Evolutionary conservation across 371 early-diverging fungal species (phyloP).

Genomic region (Thermomucor indicae-seudaticae): DNA sequence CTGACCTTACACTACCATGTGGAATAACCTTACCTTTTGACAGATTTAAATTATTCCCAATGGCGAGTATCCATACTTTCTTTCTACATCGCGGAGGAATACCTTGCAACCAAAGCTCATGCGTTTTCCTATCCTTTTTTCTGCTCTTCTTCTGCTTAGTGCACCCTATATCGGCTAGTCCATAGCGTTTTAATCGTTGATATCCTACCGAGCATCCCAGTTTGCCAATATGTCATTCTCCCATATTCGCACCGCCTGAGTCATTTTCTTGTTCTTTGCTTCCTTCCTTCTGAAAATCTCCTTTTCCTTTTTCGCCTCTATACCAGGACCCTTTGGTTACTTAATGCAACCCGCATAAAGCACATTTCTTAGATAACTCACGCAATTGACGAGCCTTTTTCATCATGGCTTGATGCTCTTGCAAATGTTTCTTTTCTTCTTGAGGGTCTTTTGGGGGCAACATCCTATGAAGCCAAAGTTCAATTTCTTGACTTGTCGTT

Average conservation of each 20-base stretch:
- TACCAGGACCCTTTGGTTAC: background rate
- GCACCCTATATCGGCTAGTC: background rate
- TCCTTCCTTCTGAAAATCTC: slow-evolving; percentile 18
- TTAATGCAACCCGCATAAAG: background rate
- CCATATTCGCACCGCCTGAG: slow-evolving; percentile 29
- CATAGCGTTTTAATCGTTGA: background rate
- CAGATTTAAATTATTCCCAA: slow-evolving; percentile 35
- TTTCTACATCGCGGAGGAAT: slow-evolving; percentile 45
- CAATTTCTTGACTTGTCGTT: background rate
- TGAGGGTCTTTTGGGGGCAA: slow-evolving; percentile 45
- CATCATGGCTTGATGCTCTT: slow-evolving; percentile 49
- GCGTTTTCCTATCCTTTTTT: slow-evolving; percentile 22
- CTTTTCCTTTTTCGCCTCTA: slow-evolving; percentile 35
- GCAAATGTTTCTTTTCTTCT: slow-evolving; percentile 48
- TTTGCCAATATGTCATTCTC: slow-evolving; percentile 41
- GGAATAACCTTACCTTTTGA: slow-evolving; percentile 36
- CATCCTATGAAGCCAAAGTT: slow-evolving; percentile 18
- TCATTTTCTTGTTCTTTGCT: slow-evolving; percentile 17
- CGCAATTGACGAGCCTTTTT: slow-evolving; percentile 39
- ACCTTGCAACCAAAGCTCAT: slow-evolving; percentile 39
- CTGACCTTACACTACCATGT: background rate
- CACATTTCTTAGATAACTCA: background rate
- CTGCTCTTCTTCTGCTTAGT: slow-evolving; percentile 5
- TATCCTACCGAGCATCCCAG: slow-evolving; percentile 28
- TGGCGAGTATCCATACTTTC: slow-evolving; percentile 38